Evolutionary conservation across 2,329 filamentous ascomycete genomes (phyloP), one percentile per base, ranked within the genome.

Genomic region (Phyllosticta citriasiana): DNA sequence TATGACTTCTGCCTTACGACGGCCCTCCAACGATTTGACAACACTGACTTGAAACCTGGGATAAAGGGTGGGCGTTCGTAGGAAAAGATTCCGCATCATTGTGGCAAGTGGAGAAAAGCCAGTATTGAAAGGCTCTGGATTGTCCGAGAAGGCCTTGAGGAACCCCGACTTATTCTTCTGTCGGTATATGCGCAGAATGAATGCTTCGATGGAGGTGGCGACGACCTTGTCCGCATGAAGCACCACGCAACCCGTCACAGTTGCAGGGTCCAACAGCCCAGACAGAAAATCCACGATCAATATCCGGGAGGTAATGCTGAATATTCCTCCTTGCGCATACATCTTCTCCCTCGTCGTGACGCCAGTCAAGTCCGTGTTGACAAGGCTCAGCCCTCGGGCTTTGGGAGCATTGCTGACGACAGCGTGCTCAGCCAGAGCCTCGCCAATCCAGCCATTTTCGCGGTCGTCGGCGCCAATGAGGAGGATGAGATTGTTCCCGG

Each of bases 371-470:
- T 99, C 94, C 6, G 94, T 97, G 74, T 97, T 97, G 72, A 99
- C 91, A 26, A 96, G 82, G 52, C 87, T 93, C 66, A 99, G 79
- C 1, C 94, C 94, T 64, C 92, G 85, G 57, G 91, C 91, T 68
- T 88, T 87, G 16, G 88, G 84, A 19, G 89, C 83, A 75, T 86
- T 87, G 78, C 91, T 97, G 72, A 96, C 85, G 64, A 91, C 91
- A 71, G 92, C 92, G 77, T 97, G 92, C 76, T 99, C 94, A 25
- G 94, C 94, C 71, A 99, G 79, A 30, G 91, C 90, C 78, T 97
- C 94, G 66, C 94, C 94, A 63, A 99, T 91, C 92, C 93, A 97
- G 61, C 88, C 87, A 83, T 97, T 97, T 71, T 99, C 94, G 63
- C 89, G 85, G 35, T 97, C 91, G 63, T 94, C 89, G 40, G 94